Percentiles rank a stretch among this genome's conserved stretches.
phyloP scores from a whole-genome alignment of 371 early-diverging fungal species.

The Mortierella sp. region DNA sequence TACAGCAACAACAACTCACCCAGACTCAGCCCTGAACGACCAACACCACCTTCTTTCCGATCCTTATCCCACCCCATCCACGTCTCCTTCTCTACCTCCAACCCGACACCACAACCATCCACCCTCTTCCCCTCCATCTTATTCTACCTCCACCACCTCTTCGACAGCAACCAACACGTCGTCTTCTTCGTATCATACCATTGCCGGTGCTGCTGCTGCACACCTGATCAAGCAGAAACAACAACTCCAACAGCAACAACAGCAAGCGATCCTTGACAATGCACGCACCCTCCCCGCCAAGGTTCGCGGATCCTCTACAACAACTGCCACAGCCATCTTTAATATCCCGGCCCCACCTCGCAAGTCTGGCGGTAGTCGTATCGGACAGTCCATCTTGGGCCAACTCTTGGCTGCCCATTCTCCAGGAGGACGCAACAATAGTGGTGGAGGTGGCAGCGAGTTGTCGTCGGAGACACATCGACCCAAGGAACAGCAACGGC shows the following conservation, averaged over 20 bases:
- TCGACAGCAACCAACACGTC: neutral
- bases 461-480: slow-evolving; percentile 49
- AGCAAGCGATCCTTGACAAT: slow-evolving; percentile 34
- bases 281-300: slow-evolving; percentile 27
- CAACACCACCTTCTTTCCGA: slow-evolving; percentile 8
- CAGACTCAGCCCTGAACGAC: slow-evolving; percentile 26
- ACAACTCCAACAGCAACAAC: slow-evolving; percentile 17
- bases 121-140: slow-evolving; percentile 13
- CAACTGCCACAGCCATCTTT: slow-evolving; percentile 6
- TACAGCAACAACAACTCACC: slow-evolving; percentile 15
- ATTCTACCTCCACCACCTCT: neutral
- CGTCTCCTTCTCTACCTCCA: slow-evolving; percentile 25
- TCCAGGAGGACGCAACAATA: slow-evolving; percentile 35
- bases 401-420: slow-evolving; percentile 44
- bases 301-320: slow-evolving; percentile 11
- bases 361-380: slow-evolving; percentile 29
- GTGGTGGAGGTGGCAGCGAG: slow-evolving; percentile 25
- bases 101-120: slow-evolving; percentile 17
- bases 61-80: slow-evolving; percentile 38
- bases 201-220: neutral
- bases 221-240: slow-evolving; percentile 11
- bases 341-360: slow-evolving; percentile 21
- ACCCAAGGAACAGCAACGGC: slow-evolving; percentile 52
- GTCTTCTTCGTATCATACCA: neutral
- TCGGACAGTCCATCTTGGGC: slow-evolving; percentile 49